phyloP scores from a whole-genome alignment of 352 stramenopile genomes.

The Aphanomyces invadans region DNA sequence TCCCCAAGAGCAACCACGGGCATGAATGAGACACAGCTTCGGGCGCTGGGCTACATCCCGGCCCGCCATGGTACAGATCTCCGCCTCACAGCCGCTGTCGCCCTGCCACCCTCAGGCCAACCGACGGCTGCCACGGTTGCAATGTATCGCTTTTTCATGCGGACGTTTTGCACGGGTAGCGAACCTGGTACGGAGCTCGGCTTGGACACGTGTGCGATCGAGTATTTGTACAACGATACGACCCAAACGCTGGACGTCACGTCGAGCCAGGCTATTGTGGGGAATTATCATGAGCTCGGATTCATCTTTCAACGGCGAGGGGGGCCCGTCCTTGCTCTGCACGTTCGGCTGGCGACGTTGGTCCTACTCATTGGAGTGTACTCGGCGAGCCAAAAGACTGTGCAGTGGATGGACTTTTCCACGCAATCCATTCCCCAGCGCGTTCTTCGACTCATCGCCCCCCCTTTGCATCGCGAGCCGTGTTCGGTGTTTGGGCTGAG shows the following conservation, averaged over 20 bases:
- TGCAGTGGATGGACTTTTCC: conserved; percentile 5
- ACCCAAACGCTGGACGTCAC: neutral
- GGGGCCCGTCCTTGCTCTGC: neutral
- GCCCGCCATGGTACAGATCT: neutral
- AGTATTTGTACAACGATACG: conserved; percentile 11
- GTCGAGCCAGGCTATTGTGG: neutral
- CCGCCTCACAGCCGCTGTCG: neutral
- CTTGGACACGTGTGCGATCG: conserved; percentile 10
- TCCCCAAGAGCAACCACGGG: neutral
- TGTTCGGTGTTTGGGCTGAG: conserved; percentile 7
- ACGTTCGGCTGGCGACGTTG: neutral
- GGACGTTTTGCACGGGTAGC: conserved; percentile 12
- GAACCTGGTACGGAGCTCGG: conserved; percentile 1
- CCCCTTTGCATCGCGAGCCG: neutral
- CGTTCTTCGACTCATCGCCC: neutral
- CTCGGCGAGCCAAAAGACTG: neutral
- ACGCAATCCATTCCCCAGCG: neutral
- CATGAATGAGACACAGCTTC: neutral
- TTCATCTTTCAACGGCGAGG: neutral
- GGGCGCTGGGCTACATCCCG: neutral
- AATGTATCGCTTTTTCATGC: neutral
- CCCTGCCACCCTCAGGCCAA: neutral
- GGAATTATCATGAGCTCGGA: neutral
- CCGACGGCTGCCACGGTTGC: neutral
- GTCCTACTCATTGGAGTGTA: conserved; percentile 1